Conservation (phyloP, 805 yeast genomes). For the Vanderwaltozyma tropicalis region DNA sequence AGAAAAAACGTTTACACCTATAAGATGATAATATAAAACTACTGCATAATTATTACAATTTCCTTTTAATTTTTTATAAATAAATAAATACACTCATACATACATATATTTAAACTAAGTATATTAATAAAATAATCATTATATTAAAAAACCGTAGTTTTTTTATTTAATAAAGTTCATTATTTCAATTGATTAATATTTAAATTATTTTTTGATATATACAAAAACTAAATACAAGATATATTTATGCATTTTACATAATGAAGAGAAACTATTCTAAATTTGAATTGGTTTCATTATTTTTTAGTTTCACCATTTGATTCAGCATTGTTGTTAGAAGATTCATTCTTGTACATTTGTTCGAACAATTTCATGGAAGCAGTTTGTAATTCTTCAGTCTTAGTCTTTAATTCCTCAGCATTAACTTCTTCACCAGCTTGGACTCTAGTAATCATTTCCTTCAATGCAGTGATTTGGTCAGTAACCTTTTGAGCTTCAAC, state of each 20-base stretch:
- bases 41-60: too few species aligned
- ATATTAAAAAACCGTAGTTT: too few species aligned
- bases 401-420: slow-evolving; percentile 51
- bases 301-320: slow-evolving; percentile 8
- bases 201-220: too few species aligned
- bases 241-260: neutral
- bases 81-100: too few species aligned
- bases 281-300: neutral
- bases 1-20: too few species aligned
- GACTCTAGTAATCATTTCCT: slow-evolving; percentile 57
- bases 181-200: too few species aligned
- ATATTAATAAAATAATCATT: too few species aligned
- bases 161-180: too few species aligned
- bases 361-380: slow-evolving; percentile 69
- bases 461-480: slow-evolving; percentile 45
- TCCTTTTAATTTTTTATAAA: too few species aligned
- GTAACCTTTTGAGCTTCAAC: slow-evolving; percentile 38
- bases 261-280: too few species aligned
- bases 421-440: slow-evolving; percentile 49
- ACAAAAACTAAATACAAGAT: neutral
- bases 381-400: slow-evolving; percentile 67
- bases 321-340: neutral
- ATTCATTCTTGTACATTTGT: slow-evolving; percentile 36
- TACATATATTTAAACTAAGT: too few species aligned
- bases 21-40: too few species aligned